Evolutionary conservation across 306 rosid genomes (phyloP), one percentile per base, ranked within the genome.

Genomic region (Abrus pulchellus): DNA sequence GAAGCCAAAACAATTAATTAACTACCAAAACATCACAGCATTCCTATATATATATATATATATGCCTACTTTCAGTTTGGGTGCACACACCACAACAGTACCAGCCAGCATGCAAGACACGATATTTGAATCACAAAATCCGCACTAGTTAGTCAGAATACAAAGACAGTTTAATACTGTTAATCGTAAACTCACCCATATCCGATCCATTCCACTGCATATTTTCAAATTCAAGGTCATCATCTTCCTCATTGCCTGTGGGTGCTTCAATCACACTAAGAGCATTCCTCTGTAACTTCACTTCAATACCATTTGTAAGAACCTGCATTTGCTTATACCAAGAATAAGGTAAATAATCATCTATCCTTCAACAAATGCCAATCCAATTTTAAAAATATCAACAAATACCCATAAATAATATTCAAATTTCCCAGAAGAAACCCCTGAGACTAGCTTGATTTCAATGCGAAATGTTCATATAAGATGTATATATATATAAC

Each of bases 231-330:
- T 94, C 98, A 72, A 94, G 97, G 66, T 94, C 97, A 14, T 92
- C 97, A n/a, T 92, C 97, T 73, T 90, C 98, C 80, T 94, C 98
- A 2, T 90, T 86, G 7, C 98, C 97, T 1, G 98, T 92, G 3
- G 98, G 98, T 81, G 98, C 88, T 85, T 92, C 98, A 72, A 94
- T 82, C 82, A 94, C 98, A 70, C 98, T 94, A 55, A 94, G 97
- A 62, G 98, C 98, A 80, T 94, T 94, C 82, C 98, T 93, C 75
- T 94, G 98, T 41, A 94, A 92, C 83, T 94, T 94, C 80, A 94
- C 98, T 84, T 94, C 98, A 79, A 94, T 92, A 44, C 98, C 98
- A 80, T 94, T 94, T 13, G 98, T 91, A 55, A 94, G 97, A 83
- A 94, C 97, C 98, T 94, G 91, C 72, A 80, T n/a, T 63, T 78